Conservation (phyloP, 2,329 filamentous ascomycete genomes). For the Botrytis deweyae region DNA sequence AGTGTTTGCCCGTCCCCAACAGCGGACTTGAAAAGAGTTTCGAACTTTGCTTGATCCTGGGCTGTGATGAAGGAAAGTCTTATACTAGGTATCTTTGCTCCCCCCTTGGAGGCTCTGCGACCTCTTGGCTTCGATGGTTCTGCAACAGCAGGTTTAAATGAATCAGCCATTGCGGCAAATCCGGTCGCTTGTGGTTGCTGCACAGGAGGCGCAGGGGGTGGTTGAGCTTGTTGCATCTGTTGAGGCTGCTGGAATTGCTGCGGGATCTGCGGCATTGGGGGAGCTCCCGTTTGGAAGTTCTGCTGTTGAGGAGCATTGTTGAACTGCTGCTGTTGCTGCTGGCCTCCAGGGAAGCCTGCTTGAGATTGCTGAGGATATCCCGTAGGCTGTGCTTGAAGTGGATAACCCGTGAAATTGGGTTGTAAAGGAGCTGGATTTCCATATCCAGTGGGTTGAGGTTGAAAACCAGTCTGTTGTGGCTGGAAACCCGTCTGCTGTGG, state of each 20-base stretch:
- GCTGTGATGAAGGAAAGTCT: slow-evolving; percentile 94
- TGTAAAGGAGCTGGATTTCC: slow-evolving; percentile 39
- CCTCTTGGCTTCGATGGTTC: slow-evolving; percentile 45
- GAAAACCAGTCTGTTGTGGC: slow-evolving; percentile 29
- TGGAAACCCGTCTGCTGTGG: slow-evolving; percentile 32
- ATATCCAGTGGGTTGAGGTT: slow-evolving; percentile 35
- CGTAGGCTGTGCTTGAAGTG: slow-evolving; percentile 44
- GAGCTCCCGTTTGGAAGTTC: slow-evolving; percentile 38
- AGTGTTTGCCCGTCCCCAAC: slow-evolving; percentile 81
- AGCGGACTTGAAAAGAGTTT: slow-evolving; percentile 95
- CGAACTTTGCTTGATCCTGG: slow-evolving; percentile 92
- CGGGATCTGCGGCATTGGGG: slow-evolving; percentile 39
- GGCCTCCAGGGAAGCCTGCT: slow-evolving; percentile 55
- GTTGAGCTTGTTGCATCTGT: slow-evolving; percentile 48
- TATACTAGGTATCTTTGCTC: slow-evolving; percentile 87
- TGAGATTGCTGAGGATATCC: slow-evolving; percentile 54
- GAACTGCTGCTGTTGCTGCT: slow-evolving; percentile 44
- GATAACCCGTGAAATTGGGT: slow-evolving; percentile 38
- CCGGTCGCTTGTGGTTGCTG: slow-evolving; percentile 67
- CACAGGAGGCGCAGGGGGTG: slow-evolving; percentile 56
- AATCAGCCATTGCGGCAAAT: slow-evolving; percentile 65
- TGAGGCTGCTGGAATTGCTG: slow-evolving; percentile 40
- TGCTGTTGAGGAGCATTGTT: slow-evolving; percentile 49
- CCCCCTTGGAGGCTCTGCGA: slow-evolving; percentile 51
- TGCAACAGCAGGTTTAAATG: slow-evolving; percentile 54